These are phyloP conservation scores for Galeopsis tetrahit DNA, from an alignment of 257 asterid species.

Conservation along the genomic window DNA sequence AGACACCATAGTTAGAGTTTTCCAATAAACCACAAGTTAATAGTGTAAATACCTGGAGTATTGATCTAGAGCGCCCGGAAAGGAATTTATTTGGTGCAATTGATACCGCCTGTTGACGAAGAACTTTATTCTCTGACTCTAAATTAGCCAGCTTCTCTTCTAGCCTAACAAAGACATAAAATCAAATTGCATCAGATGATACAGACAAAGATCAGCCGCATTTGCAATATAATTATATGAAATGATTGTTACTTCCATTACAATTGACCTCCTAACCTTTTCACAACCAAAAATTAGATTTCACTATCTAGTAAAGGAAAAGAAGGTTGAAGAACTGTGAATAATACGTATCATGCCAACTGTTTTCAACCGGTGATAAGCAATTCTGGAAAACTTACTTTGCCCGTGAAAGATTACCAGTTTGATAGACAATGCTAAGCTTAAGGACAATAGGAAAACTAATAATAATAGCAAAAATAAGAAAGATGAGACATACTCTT, in stretches of 20 bases:
- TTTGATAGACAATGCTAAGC: slow-evolving; percentile 24
- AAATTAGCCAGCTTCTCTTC: slow-evolving; percentile 89
- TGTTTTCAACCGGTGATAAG: neutral
- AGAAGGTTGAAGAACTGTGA: neutral
- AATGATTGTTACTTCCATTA: slow-evolving; percentile 19
- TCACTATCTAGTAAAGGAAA: slow-evolving; percentile 13
- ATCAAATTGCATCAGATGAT: slow-evolving; percentile 22
- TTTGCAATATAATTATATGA: slow-evolving; percentile 2
- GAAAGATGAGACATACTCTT: slow-evolving; percentile 16
- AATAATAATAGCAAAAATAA: slow-evolving; percentile 8
- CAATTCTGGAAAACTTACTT: slow-evolving; percentile 21
- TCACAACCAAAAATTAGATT: slow-evolving; percentile 20
- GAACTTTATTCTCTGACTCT: slow-evolving; percentile 97
- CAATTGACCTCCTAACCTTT: slow-evolving; percentile 28
- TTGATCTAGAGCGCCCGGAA: slow-evolving; percentile 95
- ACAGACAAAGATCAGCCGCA: slow-evolving; percentile 25
- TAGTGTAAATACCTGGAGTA: slow-evolving; percentile 71
- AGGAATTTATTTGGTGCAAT: slow-evolving; percentile 93
- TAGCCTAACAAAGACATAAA: slow-evolving; percentile 54
- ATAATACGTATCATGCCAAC: slow-evolving; percentile 15
- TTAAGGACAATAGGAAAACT: slow-evolving; percentile 13
- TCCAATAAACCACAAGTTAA: slow-evolving; percentile 24
- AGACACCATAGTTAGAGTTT: slow-evolving; percentile 28
- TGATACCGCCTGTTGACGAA: slow-evolving; percentile 98
- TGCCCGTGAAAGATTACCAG: slow-evolving; percentile 16